A percentile compares a stretch with the other conserved stretches of the same genome.
These are phyloP conservation scores for Pseudozyma hubeiensis DNA, from an alignment of 1,284 basidiomycete species.

Conservation along the genomic window DNA sequence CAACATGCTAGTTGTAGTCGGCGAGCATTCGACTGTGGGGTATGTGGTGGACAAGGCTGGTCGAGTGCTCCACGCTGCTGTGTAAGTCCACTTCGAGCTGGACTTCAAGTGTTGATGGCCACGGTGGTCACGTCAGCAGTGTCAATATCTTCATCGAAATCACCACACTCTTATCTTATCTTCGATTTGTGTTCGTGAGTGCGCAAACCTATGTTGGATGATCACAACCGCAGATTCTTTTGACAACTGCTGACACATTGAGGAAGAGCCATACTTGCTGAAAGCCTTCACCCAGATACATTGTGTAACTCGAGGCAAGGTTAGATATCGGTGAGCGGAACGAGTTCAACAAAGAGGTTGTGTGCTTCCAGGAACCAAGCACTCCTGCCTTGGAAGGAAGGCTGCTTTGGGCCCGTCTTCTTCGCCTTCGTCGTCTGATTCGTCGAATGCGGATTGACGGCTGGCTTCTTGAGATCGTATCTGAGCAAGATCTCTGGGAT, in stretches of 20 bases:
- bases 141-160: too few relatives aligned
- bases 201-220: too few relatives aligned
- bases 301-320: neutral
- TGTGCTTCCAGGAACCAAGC: slow-evolving; percentile 51
- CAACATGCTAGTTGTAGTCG: neutral
- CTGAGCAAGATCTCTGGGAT: slow-evolving; percentile 55
- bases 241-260: too few relatives aligned
- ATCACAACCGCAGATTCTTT: too few relatives aligned
- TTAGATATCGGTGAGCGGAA: slow-evolving; percentile 25
- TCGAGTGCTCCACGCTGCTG: neutral
- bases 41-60: slow-evolving; percentile 8
- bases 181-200: too few relatives aligned
- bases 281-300: neutral
- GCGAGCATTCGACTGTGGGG: neutral
- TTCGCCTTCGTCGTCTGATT: neutral
- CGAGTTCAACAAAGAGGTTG: slow-evolving; percentile 41
- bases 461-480: slow-evolving; percentile 48
- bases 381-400: slow-evolving; percentile 39
- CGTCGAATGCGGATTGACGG: neutral
- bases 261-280: too few relatives aligned
- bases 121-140: too few relatives aligned
- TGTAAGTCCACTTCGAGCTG: too few relatives aligned
- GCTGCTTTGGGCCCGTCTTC: slow-evolving; percentile 3
- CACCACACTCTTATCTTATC: too few relatives aligned
- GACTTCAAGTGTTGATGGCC: too few relatives aligned